A percentile compares a stretch with the other conserved stretches of the same genome.
Conservation (phyloP, 2,329 filamentous ascomycete species). For the Emmonsia crescens region DNA sequence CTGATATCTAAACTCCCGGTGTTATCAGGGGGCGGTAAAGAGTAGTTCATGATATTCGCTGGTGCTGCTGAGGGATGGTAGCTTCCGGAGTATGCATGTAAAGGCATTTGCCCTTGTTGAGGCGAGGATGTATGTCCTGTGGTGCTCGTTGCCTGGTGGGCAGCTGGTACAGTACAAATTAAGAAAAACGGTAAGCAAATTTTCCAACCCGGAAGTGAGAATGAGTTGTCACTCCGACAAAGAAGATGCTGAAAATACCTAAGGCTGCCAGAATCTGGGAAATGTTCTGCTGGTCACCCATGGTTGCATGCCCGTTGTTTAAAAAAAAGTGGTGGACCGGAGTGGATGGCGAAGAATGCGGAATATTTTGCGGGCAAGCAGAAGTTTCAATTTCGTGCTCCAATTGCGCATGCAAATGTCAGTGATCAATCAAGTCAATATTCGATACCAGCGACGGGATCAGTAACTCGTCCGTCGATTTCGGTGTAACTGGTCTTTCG, state of each 20-base stretch:
- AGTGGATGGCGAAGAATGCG: background rate
- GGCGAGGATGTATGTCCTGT: slow-evolving; percentile 32
- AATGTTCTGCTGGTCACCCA: slow-evolving; percentile 22
- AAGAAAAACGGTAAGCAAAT: background rate
- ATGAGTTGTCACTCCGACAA: background rate
- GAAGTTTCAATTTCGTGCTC: background rate
- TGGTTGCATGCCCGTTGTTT: slow-evolving; percentile 4
- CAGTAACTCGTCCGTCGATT: background rate
- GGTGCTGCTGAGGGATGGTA: slow-evolving; percentile 34
- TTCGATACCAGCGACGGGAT: background rate
- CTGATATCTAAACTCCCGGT: slow-evolving; percentile 73
- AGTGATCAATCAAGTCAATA: background rate
- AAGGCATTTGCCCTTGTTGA: slow-evolving; percentile 27
- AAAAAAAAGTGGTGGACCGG: background rate
- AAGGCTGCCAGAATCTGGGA: slow-evolving; percentile 42
- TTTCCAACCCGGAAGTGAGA: background rate
- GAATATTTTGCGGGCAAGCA: background rate
- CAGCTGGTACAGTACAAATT: slow-evolving; percentile 28
- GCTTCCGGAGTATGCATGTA: slow-evolving; percentile 29
- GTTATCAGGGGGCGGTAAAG: slow-evolving; percentile 30
- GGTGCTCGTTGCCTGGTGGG: slow-evolving; percentile 38
- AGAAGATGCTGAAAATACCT: slow-evolving; percentile 23
- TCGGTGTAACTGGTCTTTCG: background rate
- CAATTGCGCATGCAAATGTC: background rate
- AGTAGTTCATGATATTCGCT: slow-evolving; percentile 33